Base-by-base conservation (phyloP, 2,329 filamentous ascomycete genomes). In the Epichloe coenophiala region DNA sequence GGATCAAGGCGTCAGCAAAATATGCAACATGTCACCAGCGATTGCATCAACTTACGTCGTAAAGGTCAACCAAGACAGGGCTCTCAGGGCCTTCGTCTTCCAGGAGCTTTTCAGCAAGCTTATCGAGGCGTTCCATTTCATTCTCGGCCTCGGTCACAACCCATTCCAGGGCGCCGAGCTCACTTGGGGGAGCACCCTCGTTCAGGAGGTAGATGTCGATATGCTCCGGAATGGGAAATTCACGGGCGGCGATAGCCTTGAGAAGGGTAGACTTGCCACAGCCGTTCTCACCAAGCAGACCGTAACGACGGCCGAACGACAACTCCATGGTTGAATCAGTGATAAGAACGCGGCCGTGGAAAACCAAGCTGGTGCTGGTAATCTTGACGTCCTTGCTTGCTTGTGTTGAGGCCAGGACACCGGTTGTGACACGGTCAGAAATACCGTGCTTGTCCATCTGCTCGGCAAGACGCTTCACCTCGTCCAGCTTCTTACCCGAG, bases 201-300 rank as follows among this genome's bases (percentile, higher is more conserved):
- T 98, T 98, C 59, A 98, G 77, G 44, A 98, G 83, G 74, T 98
- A 98, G 70, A 98, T 94, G 71, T 98, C 94, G 68, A 98, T 78
- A 70, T 96, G 90, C 31, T 95, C 86, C 54, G 93, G 94, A 65
- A 98, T 87, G 56, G 93, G 94, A 68, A 83, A 98, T 71, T 98
- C 94, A 72, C 93, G 86, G 64, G 83, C 84, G 61, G 86, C 84
- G 66, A 98, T 95, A 59, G 93, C 81, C 76, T 96, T 97, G 66
- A 98, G 80, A 36, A 98, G 72, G n/a, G 93, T 98, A 57, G 87
- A 94, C 79, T 98, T 98, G 69, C 93, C 93, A 71, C 93, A 98
- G 58, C 93, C 93, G 84, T 98, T 98, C 80, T 98, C 93, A 64
- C 93, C 93, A 57, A 98, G 75, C 52, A 98, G 77, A 68, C 93